A percentile compares a stretch with the other conserved stretches of the same genome.
phyloP scores from a whole-genome alignment of 2,329 filamentous ascomycete species.

The Chrysoporthe deuterocubensis region DNA sequence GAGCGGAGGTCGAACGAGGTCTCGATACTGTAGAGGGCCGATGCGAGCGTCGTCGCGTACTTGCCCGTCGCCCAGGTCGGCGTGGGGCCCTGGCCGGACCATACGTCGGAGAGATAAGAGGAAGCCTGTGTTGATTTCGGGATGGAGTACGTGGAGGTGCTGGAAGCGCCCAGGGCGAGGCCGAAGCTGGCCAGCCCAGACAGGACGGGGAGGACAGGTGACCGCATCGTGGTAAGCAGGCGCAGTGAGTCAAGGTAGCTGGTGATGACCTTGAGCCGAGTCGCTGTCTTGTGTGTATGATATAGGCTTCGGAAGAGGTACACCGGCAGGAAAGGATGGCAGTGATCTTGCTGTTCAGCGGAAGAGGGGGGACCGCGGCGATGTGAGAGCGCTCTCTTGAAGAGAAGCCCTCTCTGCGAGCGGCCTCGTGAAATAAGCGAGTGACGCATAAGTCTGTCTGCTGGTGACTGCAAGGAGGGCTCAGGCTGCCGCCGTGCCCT shows the following conservation, averaged over 20 bases:
- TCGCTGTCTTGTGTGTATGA: not conserved
- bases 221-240: not conserved
- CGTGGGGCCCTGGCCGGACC: slow-evolving; percentile 15
- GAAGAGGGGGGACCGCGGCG: not conserved
- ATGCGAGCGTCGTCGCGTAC: slow-evolving; percentile 30
- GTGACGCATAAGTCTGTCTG: not conserved
- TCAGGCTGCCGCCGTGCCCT: not conserved
- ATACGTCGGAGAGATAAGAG: slow-evolving; percentile 9
- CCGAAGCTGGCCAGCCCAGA: slow-evolving; percentile 21
- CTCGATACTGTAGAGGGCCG: slow-evolving; percentile 30
- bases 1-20: slow-evolving; percentile 28
- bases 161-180: slow-evolving; percentile 14
- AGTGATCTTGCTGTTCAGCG: too few relatives aligned
- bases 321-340: not conserved
- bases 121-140: slow-evolving; percentile 22
- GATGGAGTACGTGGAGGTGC: slow-evolving; percentile 14
- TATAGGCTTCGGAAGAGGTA: not conserved
- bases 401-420: not conserved
- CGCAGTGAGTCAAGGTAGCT: not conserved
- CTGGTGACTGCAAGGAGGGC: too few relatives aligned
- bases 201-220: not conserved
- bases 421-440: not conserved
- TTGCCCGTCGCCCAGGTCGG: slow-evolving; percentile 32
- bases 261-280: not conserved
- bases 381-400: not conserved